phyloP scores from a whole-genome alignment of 495 filamentous ascomycete genomes.

The Choiromyces venosus region DNA sequence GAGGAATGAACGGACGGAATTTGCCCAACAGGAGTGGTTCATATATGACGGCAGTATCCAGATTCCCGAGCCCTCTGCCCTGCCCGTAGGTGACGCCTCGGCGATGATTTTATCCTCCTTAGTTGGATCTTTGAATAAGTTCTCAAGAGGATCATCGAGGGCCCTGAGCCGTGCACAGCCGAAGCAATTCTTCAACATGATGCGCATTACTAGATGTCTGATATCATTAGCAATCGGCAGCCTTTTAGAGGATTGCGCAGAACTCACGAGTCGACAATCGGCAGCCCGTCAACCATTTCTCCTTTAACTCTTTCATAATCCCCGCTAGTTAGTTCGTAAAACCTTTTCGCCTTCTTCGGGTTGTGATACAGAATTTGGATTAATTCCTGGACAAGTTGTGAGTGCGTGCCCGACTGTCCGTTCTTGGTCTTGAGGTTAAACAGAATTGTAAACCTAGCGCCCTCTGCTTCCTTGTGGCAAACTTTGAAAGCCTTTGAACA shows the following conservation, averaged over 20 bases:
- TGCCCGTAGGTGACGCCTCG: not conserved
- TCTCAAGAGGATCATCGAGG: not conserved
- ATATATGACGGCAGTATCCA: constrained; percentile 19
- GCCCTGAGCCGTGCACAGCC: not conserved
- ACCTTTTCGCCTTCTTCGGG: constrained; percentile 7
- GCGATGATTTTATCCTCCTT: not conserved
- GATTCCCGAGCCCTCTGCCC: constrained; percentile 4
- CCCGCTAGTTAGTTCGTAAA: constrained; percentile 8
- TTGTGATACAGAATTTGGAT: constrained; percentile 13
- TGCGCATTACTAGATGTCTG: not conserved
- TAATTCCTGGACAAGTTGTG: constrained; percentile 1
- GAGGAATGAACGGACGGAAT: constrained; percentile 17
- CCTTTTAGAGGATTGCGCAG: not conserved
- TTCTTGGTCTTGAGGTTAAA: not conserved
- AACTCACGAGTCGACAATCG: constrained; percentile 20
- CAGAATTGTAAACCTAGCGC: not conserved
- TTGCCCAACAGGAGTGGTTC: constrained; percentile 19
- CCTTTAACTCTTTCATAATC: constrained; percentile 11
- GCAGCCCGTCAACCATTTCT: constrained; percentile 9
- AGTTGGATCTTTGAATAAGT: not conserved
- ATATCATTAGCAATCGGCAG: constrained; percentile 5
- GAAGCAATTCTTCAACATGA: constrained; percentile 9
- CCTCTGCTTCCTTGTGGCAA: not conserved
- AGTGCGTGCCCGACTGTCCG: not conserved
- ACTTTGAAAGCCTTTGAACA: constrained; percentile 21